Conservation (phyloP, 805 yeast species). For the Hanseniaspora jakobsenii region DNA sequence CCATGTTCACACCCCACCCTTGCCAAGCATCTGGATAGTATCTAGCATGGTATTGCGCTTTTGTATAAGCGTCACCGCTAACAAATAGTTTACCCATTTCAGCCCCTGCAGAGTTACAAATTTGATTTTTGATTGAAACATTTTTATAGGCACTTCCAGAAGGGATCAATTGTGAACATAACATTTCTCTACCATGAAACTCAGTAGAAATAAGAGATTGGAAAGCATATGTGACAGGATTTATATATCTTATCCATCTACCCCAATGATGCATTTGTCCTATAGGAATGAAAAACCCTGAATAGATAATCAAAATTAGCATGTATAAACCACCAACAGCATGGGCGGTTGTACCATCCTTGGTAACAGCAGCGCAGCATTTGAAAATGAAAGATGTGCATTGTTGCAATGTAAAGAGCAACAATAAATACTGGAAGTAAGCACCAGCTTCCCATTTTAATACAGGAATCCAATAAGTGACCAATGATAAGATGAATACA, state of each 20-base stretch:
- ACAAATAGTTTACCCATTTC: conserved; percentile 30
- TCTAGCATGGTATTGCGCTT: conserved; percentile 31
- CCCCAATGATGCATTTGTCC: conserved; percentile 50
- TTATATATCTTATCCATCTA: conserved; percentile 42
- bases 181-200: conserved; percentile 42
- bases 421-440: conserved; percentile 39
- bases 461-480: conserved; percentile 41
- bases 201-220: conserved; percentile 48
- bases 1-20: conserved; percentile 45
- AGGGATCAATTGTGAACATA: conserved; percentile 43
- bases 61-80: conserved; percentile 40
- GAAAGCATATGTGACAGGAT: conserved; percentile 38
- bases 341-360: conserved; percentile 44
- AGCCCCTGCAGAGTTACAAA: conserved; percentile 47
- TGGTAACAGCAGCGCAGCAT: conserved; percentile 41
- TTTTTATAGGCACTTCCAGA: conserved; percentile 41
- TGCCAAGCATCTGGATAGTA: conserved; percentile 43
- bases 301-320: conserved; percentile 45
- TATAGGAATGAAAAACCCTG: conserved; percentile 39
- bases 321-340: conserved; percentile 44
- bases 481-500: conserved; percentile 36
- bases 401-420: conserved; percentile 36
- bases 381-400: conserved; percentile 44
- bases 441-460: conserved; percentile 43
- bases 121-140: conserved; percentile 30